Percentiles rank a stretch among this genome's conserved stretches.
These are phyloP conservation scores for Mucor plumbeus DNA, from an alignment of 371 early-diverging fungal genomes.

Conservation along the genomic window DNA sequence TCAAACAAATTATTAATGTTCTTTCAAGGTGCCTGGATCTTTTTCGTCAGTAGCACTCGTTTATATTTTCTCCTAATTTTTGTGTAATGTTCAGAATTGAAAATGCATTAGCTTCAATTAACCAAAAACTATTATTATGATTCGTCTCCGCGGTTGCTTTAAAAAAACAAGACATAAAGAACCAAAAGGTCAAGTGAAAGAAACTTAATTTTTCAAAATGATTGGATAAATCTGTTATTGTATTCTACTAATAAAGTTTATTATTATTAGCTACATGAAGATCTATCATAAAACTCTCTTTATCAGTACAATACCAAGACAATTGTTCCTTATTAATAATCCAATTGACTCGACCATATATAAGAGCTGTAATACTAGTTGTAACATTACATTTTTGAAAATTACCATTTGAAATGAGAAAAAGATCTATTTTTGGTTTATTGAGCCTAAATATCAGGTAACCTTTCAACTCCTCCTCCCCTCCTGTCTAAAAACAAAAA, in stretches of 20 bases:
- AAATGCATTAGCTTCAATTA: conserved; percentile 21
- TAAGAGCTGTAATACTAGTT: background rate
- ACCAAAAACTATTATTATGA: conserved; percentile 5
- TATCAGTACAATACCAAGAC: background rate
- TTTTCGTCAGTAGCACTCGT: conserved; percentile 10
- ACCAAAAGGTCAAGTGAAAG: too few relatives aligned
- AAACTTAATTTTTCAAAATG: background rate
- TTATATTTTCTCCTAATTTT: conserved; percentile 23
- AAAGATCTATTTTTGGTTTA: background rate
- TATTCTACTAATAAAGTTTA: too few relatives aligned
- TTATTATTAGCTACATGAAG: background rate
- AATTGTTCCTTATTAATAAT: background rate
- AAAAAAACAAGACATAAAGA: background rate
- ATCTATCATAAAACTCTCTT: background rate
- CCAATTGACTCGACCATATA: background rate
- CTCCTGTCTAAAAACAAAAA: background rate
- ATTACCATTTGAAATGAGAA: background rate
- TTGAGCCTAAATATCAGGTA: background rate
- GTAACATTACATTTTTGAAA: conserved; percentile 2
- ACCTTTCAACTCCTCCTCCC: background rate
- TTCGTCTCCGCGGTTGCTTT: background rate
- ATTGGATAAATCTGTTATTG: background rate
- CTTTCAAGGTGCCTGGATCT: conserved; percentile 28
- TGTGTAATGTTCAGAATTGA: conserved; percentile 16
- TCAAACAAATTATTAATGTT: conserved; percentile 25